Evolutionary conservation across 2,329 filamentous ascomycete genomes (phyloP).

Genomic region (Blastomyces parvus): DNA sequence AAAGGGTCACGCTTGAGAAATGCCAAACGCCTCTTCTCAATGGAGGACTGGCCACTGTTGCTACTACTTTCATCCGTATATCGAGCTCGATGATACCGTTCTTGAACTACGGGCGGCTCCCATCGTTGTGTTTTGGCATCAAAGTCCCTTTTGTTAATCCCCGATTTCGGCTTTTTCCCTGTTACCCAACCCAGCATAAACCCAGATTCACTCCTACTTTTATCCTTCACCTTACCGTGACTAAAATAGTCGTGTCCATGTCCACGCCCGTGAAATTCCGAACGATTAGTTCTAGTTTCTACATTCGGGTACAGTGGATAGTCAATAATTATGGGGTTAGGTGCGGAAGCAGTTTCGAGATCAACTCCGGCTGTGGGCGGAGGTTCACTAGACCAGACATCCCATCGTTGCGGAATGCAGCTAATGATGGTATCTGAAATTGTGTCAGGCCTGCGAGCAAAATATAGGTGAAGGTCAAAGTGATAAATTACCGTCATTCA

Average conservation of each 20-base stretch:
- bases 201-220: not conserved
- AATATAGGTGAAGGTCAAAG: not conserved
- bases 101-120: not conserved
- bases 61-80: not conserved
- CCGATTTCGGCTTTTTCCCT: not conserved
- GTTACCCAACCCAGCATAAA: not conserved
- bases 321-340: not conserved
- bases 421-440: slow-evolving; percentile 45
- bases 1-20: slow-evolving; percentile 37
- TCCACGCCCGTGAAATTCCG: not conserved
- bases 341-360: not conserved
- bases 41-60: not conserved
- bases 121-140: not conserved
- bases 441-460: not conserved
- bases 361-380: not conserved
- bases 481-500: slow-evolving; percentile 32
- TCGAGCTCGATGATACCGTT: no score
- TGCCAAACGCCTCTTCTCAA: slow-evolving; percentile 3
- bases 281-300: not conserved
- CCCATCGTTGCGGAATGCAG: slow-evolving; percentile 32
- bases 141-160: not conserved
- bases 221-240: not conserved
- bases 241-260: not conserved
- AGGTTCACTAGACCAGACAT: slow-evolving; percentile 12
- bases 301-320: not conserved